Evolutionary conservation across 164 flowering plant genomes (phyloP), one percentile per base, ranked within the genome.

Genomic region (Liquidambar formosana): DNA sequence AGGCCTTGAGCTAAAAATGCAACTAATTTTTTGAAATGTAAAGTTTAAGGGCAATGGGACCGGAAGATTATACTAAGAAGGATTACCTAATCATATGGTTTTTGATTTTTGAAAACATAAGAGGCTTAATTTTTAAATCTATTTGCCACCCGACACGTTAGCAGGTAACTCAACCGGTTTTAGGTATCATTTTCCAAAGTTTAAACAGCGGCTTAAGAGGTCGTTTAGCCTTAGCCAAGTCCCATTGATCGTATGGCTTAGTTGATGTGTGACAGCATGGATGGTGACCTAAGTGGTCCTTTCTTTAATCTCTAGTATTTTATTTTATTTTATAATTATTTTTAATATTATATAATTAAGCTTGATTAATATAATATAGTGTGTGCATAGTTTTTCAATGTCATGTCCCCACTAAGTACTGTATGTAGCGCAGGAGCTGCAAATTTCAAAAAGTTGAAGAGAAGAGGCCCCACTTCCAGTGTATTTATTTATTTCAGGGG

Each of bases 271-370:
- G 73, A 64, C 63, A 53, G 19, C 19, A 44, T 56, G 27, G 73
- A 71, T 63, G 46, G 68, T 44, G 73, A 71, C 73, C 57, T 45
- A 44, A 64, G 58, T 63, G 63, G 44, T 57, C 9, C 48, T 61
- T 61, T 69, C 56, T 43, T 43, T 15, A 64, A 28, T 64, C 10
- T 66, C 13, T 41, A 56, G 27, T 16, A 54, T 15, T 18, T 15
- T 66, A 16, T 26, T 58, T 13, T 3, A 61, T n/a, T 38, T 1
- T 44, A 1, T 6, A 49, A 12, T 16, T 47, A 10, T 10, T 11
- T 47, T 47, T 47, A 47, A 47, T 47, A 10, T 0, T 11, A 47
- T 47, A 47, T 3, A 10, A 14, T 15, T 48, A n/a, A n/a, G 41
- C 45, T 64, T 64, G n/a, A 26, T 49, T 52, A 65, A 16, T 33